Conservation (phyloP, 163 green algal species). For the Chloroidium sp. region DNA sequence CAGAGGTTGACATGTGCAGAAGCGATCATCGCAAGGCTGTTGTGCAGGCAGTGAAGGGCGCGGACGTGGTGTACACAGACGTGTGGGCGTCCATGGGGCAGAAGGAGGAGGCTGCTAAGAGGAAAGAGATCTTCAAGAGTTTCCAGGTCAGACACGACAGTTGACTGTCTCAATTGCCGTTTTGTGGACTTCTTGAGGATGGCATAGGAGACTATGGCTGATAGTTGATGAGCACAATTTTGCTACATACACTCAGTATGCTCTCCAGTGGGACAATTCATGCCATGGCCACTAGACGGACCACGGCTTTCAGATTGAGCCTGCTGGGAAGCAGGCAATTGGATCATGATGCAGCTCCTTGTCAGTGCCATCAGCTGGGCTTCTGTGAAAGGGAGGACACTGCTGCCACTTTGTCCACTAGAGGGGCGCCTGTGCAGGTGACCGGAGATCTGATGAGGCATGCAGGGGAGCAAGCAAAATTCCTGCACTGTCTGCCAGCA, state of each 20-base stretch:
- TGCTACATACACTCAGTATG: no score
- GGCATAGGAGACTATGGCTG: no score
- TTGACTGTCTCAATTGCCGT: no score
- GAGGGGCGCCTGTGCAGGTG: slow-evolving; percentile 49
- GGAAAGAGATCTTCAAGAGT: slow-evolving; percentile 70
- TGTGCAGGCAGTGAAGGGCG: slow-evolving; percentile 66
- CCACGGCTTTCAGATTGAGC: not conserved
- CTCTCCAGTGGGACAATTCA: no score
- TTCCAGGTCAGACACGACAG: slow-evolving; percentile 65
- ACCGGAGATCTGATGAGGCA: slow-evolving; percentile 81
- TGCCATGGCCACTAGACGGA: no score
- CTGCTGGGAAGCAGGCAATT: not conserved
- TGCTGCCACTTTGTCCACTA: not conserved
- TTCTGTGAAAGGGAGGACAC: not conserved
- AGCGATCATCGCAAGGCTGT: not conserved
- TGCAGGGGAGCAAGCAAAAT: slow-evolving; percentile 74
- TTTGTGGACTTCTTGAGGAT: no score
- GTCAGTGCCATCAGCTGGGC: not conserved
- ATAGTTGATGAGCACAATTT: no score
- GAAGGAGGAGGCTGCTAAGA: slow-evolving; percentile 86
- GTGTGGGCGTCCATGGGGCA: slow-evolving; percentile 99
- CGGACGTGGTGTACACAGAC: slow-evolving; percentile 96
- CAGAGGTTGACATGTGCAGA: not conserved
- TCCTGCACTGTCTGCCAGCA: slow-evolving; percentile 96
- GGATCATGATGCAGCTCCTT: not conserved